Conservation (phyloP, 768 basidiomycete species). For the Peribolospora kevripleyi region DNA sequence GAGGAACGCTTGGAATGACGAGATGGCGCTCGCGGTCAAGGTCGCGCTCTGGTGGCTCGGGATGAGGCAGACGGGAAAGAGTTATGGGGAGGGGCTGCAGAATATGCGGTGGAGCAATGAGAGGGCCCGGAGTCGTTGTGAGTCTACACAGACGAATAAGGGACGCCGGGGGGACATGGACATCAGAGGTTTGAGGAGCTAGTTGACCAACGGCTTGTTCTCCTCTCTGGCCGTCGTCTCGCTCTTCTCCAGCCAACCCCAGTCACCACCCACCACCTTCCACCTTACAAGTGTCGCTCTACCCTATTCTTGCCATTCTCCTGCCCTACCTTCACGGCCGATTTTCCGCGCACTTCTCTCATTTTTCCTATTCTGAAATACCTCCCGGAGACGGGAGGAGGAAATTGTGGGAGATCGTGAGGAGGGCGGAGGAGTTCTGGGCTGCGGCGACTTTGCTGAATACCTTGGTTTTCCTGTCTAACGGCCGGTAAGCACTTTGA, state of each 20-base stretch:
- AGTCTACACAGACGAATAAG: background rate
- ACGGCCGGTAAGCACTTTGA: constrained; percentile 42
- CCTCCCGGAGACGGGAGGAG: constrained; percentile 8
- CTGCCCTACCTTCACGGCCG: constrained; percentile 7
- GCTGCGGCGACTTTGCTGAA: constrained; percentile 28
- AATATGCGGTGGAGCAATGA: constrained; percentile 35
- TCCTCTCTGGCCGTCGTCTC: background rate
- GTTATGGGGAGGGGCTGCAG: constrained; percentile 62
- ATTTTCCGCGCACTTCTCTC: too few relatives aligned
- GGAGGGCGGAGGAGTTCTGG: constrained; percentile 6
- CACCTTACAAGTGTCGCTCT: constrained; percentile 5
- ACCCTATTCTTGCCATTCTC: constrained; percentile 9
- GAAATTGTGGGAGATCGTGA: constrained; percentile 9
- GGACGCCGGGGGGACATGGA: too few relatives aligned
- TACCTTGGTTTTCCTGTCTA: constrained; percentile 60
- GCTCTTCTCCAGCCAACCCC: too few relatives aligned
- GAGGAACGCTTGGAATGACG: constrained; percentile 7
- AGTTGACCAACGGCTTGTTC: too few relatives aligned
- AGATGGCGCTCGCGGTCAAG: constrained; percentile 24
- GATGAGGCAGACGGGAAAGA: constrained; percentile 53
- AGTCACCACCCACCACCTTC: background rate
- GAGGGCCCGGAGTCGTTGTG: background rate
- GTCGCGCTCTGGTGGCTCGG: constrained; percentile 56
- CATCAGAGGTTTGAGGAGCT: too few relatives aligned
- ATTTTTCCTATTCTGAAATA: too few relatives aligned